Evolutionary conservation across 1,139 yeast genomes (phyloP), one percentile per base, ranked within the genome.

Genomic region (Taphrina confusa): DNA sequence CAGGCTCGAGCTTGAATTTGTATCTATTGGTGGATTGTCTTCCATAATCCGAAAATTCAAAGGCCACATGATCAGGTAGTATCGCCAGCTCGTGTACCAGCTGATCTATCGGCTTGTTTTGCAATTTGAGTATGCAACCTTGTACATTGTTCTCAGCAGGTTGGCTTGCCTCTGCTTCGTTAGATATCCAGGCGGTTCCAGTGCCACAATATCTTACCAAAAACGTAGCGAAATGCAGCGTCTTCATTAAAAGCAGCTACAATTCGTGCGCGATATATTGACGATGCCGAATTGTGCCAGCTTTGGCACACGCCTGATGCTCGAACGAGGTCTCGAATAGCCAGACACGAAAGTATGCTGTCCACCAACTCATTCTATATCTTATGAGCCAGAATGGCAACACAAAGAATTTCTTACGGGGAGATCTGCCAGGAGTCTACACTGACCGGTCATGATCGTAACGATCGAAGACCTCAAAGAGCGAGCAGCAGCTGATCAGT

Each of bases 1-100:
- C 52, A 18, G 52, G 20, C 22, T 47, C 52, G 9, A 47, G n/a
- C n/a, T 27, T 33, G 23, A 47, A 47, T 8, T 33, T 47, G 52
- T 47, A 47, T 6, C 14, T 14, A 18, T 47, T 31, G 12, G 36
- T 28, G 6, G 50, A 30, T 8, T 14, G 37, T 6, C 25, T 25
- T 11, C 14, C 50, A 4, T 22, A 37, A 5, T 9, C 11, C 18
- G 52, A 31, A 22, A 34, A 47, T 9, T 47, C 52, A n/a, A 47
- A 47, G 16, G 36, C 31, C 11, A 25, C 20, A 25, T 14, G 14
- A n/a, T 30, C 14, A 25, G 12, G 31, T 42, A 31, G 52, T 22
- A 31, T 18, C 31, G 11, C 22, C 42, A n/a, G 5, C 5, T 28
- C 37, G 11, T n/a, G 20, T 28, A 8, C 1, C 14, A 23, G 14